Evolutionary conservation across 495 filamentous ascomycete species (phyloP).

Genomic region (Tirmania nivea): DNA sequence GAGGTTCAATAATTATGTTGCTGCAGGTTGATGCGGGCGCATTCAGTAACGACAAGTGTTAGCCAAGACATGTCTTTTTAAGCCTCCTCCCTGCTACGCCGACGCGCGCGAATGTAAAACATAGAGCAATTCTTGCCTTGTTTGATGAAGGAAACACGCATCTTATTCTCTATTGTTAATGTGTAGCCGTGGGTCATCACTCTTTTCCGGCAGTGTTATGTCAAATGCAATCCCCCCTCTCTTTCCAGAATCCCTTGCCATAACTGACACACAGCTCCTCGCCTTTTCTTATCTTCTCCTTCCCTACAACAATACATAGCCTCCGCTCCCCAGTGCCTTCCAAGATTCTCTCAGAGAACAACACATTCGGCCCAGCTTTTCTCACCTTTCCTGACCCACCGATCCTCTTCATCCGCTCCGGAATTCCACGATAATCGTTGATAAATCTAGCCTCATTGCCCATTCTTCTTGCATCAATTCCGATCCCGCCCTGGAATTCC

Average conservation of each 20-base stretch:
- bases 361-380: slow-evolving; percentile 16
- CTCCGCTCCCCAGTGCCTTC: slow-evolving; percentile 24
- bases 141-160: too few relatives aligned
- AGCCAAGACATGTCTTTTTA: too few relatives aligned
- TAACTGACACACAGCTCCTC: slow-evolving; percentile 46
- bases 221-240: slow-evolving; percentile 1
- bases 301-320: slow-evolving; percentile 21
- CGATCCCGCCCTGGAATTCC: slow-evolving; percentile 27
- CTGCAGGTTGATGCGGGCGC: too few relatives aligned
- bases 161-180: too few relatives aligned
- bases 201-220: too few relatives aligned
- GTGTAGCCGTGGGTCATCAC: too few relatives aligned
- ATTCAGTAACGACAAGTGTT: too few relatives aligned
- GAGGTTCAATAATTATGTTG: too few relatives aligned
- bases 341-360: slow-evolving; percentile 11
- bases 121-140: too few relatives aligned
- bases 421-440: slow-evolving; percentile 51
- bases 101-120: too few relatives aligned
- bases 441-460: slow-evolving; percentile 54
- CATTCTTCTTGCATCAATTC: slow-evolving; percentile 36
- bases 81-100: too few relatives aligned
- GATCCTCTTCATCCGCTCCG: too few relatives aligned
- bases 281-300: slow-evolving; percentile 31
- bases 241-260: slow-evolving; percentile 44
- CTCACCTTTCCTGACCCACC: slow-evolving; percentile 5